Conservation (phyloP, 225 moss, liverwort and hornwort species). For the Rhytidiadelphus loreus region DNA sequence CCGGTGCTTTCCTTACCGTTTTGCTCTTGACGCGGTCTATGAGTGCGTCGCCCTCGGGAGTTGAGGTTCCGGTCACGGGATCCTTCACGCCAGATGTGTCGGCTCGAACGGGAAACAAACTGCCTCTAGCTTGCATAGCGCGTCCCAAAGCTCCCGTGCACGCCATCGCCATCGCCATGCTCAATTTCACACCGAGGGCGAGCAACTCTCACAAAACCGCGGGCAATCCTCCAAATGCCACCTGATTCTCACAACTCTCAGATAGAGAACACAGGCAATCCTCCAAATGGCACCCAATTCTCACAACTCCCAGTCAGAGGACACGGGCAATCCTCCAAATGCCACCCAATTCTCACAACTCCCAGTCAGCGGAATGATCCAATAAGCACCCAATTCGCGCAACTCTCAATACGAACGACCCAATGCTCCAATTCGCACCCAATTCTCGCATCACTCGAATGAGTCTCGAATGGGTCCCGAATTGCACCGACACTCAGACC, state of each 20-base stretch:
- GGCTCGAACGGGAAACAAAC: not conserved
- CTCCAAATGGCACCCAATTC: not conserved
- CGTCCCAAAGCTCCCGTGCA: conserved; percentile 8
- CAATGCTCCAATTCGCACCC: not conserved
- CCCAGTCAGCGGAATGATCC: not conserved
- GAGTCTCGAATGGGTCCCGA: not conserved
- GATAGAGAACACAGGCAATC: not conserved
- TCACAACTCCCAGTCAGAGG: not conserved
- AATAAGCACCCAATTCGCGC: not conserved
- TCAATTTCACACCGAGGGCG: not conserved
- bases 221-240: not conserved
- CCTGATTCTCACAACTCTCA: not conserved
- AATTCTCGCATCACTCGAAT: not conserved
- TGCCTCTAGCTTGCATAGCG: not conserved
- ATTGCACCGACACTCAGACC: not conserved
- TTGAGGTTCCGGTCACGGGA: conserved; percentile 21
- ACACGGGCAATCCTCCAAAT: not conserved
- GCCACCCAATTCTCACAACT: not conserved
- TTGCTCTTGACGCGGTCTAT: conserved; percentile 2
- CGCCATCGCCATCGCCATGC: conserved; percentile 9
- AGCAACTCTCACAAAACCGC: not conserved
- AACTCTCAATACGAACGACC: not conserved
- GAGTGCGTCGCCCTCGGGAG: conserved; percentile 21
- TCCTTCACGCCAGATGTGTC: conserved; percentile 25
- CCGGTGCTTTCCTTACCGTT: not conserved